Evolutionary conservation across 441 rosid genomes (phyloP).

Genomic region (Monsonia emarginata): DNA sequence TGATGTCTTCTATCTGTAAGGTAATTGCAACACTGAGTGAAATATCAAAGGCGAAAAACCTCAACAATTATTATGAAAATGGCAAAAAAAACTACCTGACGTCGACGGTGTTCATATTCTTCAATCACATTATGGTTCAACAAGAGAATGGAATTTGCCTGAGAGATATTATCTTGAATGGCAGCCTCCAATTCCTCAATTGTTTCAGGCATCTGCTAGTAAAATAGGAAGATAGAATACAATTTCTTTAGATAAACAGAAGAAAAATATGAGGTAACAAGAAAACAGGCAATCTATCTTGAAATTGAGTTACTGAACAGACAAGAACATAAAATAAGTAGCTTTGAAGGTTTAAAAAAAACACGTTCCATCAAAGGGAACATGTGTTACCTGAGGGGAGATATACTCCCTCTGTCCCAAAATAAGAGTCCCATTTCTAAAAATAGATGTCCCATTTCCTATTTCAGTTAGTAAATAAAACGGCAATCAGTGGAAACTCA

Average conservation of each 20-base stretch:
- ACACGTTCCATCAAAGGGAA: no score
- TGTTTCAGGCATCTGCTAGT: conserved; percentile 70
- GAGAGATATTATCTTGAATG: conserved; percentile 64
- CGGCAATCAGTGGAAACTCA: no score
- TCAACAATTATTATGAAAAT: no score
- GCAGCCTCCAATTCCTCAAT: conserved; percentile 89
- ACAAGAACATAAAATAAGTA: not conserved
- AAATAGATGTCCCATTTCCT: no score
- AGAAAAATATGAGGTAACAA: not conserved
- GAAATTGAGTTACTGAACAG: not conserved
- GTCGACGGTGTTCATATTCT: conserved; percentile 72
- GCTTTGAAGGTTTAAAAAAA: no score
- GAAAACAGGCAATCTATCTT: not conserved
- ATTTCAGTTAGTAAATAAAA: no score
- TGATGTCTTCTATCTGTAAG: conserved; percentile 46
- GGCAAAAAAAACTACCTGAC: conserved; percentile 34
- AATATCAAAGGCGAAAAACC: not conserved
- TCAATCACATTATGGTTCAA: conserved; percentile 70
- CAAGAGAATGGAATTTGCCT: conserved; percentile 77
- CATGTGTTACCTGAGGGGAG: no score
- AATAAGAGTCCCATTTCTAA: no score
- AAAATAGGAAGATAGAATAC: conserved; percentile 8
- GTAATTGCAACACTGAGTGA: conserved; percentile 13
- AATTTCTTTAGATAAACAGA: not conserved
- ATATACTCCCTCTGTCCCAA: no score